Percentiles rank a stretch among this genome's conserved stretches.
Evolutionary conservation across 192 early-diverging fungal genomes (phyloP).

Genomic region (Cladochytrium replicatum): DNA sequence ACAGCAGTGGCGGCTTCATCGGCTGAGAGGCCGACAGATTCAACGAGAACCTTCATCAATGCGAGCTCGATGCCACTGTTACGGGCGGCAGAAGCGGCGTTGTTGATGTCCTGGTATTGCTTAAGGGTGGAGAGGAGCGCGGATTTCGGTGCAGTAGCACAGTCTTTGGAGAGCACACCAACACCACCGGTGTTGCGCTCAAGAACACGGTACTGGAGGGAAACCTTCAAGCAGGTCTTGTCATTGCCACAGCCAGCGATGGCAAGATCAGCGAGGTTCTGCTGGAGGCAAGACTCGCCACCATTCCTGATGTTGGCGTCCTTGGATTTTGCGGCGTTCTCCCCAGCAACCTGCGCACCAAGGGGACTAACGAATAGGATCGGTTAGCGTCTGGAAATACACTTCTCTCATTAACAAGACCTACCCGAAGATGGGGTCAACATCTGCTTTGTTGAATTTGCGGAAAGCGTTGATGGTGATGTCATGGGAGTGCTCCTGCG

Average conservation of each 20-base stretch:
- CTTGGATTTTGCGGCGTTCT: conserved; percentile 7
- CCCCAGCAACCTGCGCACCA: no score
- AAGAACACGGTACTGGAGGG: conserved; percentile 5
- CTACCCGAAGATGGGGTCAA: conserved; percentile 9
- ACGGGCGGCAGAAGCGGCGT: not conserved
- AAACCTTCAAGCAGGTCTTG: not conserved
- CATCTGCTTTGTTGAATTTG: not conserved
- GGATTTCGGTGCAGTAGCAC: conserved; percentile 8
- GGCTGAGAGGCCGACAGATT: conserved; percentile 7
- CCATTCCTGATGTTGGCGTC: conserved; percentile 1
- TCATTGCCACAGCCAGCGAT: conserved; percentile 3
- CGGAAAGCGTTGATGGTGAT: conserved; percentile 9
- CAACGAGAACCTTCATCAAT: conserved; percentile 1
- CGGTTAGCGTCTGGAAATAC: no score
- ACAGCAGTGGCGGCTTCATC: conserved; percentile 9
- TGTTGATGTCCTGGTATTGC: conserved; percentile 12
- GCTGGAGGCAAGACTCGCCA: conserved; percentile 7
- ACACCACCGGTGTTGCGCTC: conserved; percentile 10
- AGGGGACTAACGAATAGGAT: no score
- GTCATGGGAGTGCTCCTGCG: conserved; percentile 14
- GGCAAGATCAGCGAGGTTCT: conserved; percentile 12
- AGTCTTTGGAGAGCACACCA: not conserved
- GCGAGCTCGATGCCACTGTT: conserved; percentile 7
- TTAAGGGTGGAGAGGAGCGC: not conserved
- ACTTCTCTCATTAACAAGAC: no score